These are phyloP conservation scores for Elongisporangium anandrum DNA, from an alignment of 352 stramenopile genomes.

Conservation along the genomic window DNA sequence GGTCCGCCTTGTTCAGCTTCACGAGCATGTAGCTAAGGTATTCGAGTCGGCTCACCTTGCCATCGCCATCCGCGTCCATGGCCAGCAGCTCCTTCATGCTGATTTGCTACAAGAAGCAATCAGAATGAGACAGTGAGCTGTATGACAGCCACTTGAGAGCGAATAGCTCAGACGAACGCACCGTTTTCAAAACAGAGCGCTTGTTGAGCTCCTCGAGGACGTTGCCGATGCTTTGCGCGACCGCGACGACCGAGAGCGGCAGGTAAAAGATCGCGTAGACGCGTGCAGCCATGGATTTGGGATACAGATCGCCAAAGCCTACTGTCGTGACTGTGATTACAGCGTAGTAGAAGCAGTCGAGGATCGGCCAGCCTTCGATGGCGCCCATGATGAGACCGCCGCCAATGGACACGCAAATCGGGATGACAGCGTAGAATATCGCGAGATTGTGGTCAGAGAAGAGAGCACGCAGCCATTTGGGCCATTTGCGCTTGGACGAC, in stretches of 20 bases:
- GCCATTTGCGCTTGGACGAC: slow-evolving; percentile 9
- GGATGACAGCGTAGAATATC: slow-evolving; percentile 30
- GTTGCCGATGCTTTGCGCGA: slow-evolving; percentile 61
- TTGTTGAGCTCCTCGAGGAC: too few relatives aligned
- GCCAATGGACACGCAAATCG: slow-evolving; percentile 49
- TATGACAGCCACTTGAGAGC: too few relatives aligned
- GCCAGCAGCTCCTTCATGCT: slow-evolving; percentile 70
- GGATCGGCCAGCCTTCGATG: slow-evolving; percentile 53
- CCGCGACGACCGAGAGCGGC: slow-evolving; percentile 53
- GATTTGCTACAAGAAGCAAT: slow-evolving; percentile 35
- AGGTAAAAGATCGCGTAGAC: slow-evolving; percentile 88
- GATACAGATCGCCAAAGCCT: slow-evolving; percentile 78
- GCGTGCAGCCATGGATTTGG: slow-evolving; percentile 45
- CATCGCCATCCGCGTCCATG: slow-evolving; percentile 63
- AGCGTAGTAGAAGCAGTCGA: slow-evolving; percentile 91
- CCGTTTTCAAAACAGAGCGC: too few relatives aligned
- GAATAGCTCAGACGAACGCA: too few relatives aligned
- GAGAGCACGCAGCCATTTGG: slow-evolving; percentile 31
- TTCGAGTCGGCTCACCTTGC: slow-evolving; percentile 64
- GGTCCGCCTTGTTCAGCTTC: slow-evolving; percentile 66
- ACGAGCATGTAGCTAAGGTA: slow-evolving; percentile 75
- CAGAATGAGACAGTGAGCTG: too few relatives aligned
- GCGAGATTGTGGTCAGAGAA: slow-evolving; percentile 52
- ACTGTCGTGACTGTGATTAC: slow-evolving; percentile 90
- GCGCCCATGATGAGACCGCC: slow-evolving; percentile 44